Percentiles rank a stretch among this genome's conserved stretches.
Evolutionary conservation across 495 filamentous ascomycete species (phyloP).

Genomic region (Aspergillus steynii): DNA sequence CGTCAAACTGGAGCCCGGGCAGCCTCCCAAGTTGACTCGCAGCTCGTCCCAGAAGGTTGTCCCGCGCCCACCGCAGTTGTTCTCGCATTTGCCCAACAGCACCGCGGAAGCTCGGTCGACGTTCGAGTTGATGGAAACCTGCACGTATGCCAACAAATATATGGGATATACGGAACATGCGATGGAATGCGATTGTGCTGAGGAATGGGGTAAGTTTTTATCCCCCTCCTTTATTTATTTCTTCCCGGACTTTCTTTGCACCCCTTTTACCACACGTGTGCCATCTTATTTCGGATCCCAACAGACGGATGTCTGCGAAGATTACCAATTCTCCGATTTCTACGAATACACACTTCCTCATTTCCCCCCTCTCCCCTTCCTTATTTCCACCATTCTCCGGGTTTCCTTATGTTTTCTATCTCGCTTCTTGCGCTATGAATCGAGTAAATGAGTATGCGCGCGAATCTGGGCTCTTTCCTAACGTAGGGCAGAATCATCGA

Average conservation of each 20-base stretch:
- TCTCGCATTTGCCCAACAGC: conserved; percentile 67
- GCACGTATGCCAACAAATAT: conserved; percentile 83
- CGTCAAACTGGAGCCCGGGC: conserved; percentile 64
- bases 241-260: neutral
- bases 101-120: conserved; percentile 70
- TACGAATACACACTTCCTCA: neutral
- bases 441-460: neutral
- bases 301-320: neutral
- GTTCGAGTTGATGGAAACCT: conserved; percentile 81
- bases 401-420: neutral
- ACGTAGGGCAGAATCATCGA: conserved; percentile 56
- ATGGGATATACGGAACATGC: conserved; percentile 90
- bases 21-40: conserved; percentile 71
- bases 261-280: conserved; percentile 3
- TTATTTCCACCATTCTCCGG: neutral
- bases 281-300: conserved; percentile 1
- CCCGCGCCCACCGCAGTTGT: conserved; percentile 61
- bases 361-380: no score
- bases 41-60: conserved; percentile 71
- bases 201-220: conserved; percentile 85
- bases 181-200: conserved; percentile 91
- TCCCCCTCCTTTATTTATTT: conserved; percentile 7
- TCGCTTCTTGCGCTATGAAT: neutral
- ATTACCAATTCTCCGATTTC: neutral
- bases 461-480: conserved; percentile 16